Base-by-base conservation (phyloP, 116 monocot species). In the Cymodocea nodosa region DNA sequence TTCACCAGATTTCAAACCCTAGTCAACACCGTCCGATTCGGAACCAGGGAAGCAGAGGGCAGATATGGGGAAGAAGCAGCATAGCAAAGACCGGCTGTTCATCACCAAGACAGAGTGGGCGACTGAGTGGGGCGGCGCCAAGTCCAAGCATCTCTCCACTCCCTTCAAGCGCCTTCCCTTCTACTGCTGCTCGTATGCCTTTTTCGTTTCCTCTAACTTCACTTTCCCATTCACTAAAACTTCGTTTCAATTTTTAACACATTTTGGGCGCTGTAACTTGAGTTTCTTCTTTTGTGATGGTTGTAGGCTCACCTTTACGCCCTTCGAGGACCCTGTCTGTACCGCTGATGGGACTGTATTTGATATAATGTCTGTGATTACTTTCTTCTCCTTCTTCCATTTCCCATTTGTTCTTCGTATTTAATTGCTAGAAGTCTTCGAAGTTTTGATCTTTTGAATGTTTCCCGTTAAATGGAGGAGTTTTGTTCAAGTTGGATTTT, bases 21-120 rank as follows among this genome's bases (percentile, higher is more conserved):
- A 44, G 0, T 11, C 44, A 44, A 44, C 44, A 6, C 44, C 44
- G 1, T 44, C 44, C 44, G 44, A 44, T 8, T 44, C 44, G 44
- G 11, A 44, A 11, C 44, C 11, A n/a, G 6, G 9, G 6, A 6
- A 44, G 44, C 44, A 6, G 30, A 30, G 30, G 3, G 30, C 30
- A 64, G 23, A 61, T 71, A 97, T 97, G 90, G 97, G 97, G 81
- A 97, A 97, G 97, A 97, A 97, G 80, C 97, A 97, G 83, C 97
- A 97, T 73, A 90, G 97, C 80, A 97, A 97, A 71, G 97, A 97
- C 70, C 85, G 97, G 49, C 85, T 97, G 87, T 97, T 85, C 91
- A 97, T 97, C 61, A 97, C 97, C 56, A 79, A 78, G 78, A 97
- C 97, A 68, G 97, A 97, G 76, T 97, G 95, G 95, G 90, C 90